Evolutionary conservation across 1,284 basidiomycete genomes (phyloP).

Genomic region (Baeospora myosura): DNA sequence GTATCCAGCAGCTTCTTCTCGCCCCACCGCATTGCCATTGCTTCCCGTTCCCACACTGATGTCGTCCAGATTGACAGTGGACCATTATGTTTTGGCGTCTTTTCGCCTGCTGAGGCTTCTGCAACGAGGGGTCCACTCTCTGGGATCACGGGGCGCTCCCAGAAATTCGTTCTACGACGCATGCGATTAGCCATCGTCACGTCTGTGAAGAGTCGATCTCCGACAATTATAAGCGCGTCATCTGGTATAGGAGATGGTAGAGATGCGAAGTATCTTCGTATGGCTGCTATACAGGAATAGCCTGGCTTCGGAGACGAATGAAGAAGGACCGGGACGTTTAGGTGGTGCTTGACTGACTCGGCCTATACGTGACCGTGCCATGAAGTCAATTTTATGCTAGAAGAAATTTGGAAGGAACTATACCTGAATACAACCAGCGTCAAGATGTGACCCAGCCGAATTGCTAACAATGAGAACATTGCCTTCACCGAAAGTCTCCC

Average conservation of each 20-base stretch:
- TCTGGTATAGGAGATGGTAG: slow-evolving; percentile 44
- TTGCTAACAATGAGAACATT: slow-evolving; percentile 92
- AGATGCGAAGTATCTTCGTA: slow-evolving; percentile 60
- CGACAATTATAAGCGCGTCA: slow-evolving; percentile 71
- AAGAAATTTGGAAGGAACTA: slow-evolving; percentile 22
- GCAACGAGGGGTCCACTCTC: slow-evolving; percentile 10
- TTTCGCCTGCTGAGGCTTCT: slow-evolving; percentile 10
- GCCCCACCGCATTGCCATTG: slow-evolving; percentile 48
- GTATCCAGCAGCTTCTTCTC: slow-evolving; percentile 44
- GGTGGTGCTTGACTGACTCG: slow-evolving; percentile 74
- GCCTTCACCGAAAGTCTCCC: slow-evolving; percentile 65
- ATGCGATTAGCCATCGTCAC: slow-evolving; percentile 80
- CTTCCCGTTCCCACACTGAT: slow-evolving; percentile 60
- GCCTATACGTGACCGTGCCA: slow-evolving; percentile 41
- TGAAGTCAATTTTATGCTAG: slow-evolving; percentile 3
- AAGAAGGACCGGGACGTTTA: slow-evolving; percentile 77
- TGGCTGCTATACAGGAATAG: slow-evolving; percentile 62
- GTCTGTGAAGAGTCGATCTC: slow-evolving; percentile 90
- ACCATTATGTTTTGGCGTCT: slow-evolving; percentile 20
- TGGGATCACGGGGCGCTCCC: slow-evolving; percentile 17
- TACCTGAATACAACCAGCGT: slow-evolving; percentile 77
- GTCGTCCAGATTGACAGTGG: slow-evolving; percentile 65
- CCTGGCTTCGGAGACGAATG: slow-evolving; percentile 75
- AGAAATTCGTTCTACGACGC: slow-evolving; percentile 23
- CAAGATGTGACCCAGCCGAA: slow-evolving; percentile 78